Conservation (phyloP, 345 rosid species). For the Populus pruinosa region DNA sequence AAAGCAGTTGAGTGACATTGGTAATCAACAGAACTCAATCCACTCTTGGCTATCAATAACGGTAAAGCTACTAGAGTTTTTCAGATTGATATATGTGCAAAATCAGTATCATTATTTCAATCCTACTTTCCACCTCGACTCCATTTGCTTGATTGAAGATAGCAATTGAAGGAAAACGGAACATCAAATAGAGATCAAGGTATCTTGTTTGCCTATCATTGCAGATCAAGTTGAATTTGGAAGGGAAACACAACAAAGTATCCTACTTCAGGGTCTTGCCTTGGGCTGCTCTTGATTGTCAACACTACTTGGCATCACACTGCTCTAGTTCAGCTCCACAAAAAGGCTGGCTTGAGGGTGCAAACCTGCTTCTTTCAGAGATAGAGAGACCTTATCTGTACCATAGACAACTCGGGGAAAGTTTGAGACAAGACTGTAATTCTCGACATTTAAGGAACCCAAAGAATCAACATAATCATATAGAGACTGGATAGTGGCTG, state of each 20-base stretch:
- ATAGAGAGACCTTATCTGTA: slow-evolving; percentile 50
- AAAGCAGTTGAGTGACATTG: background rate
- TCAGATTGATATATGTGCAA: slow-evolving; percentile 2
- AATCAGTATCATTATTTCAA: slow-evolving; percentile 19
- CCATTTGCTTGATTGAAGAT: background rate
- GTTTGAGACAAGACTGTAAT: slow-evolving; percentile 80
- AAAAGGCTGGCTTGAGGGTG: slow-evolving; percentile 99
- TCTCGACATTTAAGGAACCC: slow-evolving; percentile 68
- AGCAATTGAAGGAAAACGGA: background rate
- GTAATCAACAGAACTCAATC: background rate
- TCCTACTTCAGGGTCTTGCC: slow-evolving; percentile 11
- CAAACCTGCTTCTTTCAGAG: slow-evolving; percentile 84
- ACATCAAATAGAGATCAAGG: background rate
- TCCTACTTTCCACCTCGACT: background rate
- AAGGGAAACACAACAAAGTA: slow-evolving; percentile 15
- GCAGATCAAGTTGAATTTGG: slow-evolving; percentile 15
- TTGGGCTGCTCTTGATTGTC: slow-evolving; percentile 1
- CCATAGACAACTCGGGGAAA: slow-evolving; percentile 81
- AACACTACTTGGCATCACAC: slow-evolving; percentile 7
- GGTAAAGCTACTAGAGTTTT: slow-evolving; percentile 4
- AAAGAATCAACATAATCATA: slow-evolving; percentile 90
- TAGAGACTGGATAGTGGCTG: slow-evolving; percentile 52
- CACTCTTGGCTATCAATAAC: background rate
- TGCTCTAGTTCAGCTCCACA: slow-evolving; percentile 68
- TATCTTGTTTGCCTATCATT: slow-evolving; percentile 8